These are phyloP conservation scores for Thermochaetoides thermophila DNA, from an alignment of 495 filamentous ascomycete species.

Conservation along the genomic window DNA sequence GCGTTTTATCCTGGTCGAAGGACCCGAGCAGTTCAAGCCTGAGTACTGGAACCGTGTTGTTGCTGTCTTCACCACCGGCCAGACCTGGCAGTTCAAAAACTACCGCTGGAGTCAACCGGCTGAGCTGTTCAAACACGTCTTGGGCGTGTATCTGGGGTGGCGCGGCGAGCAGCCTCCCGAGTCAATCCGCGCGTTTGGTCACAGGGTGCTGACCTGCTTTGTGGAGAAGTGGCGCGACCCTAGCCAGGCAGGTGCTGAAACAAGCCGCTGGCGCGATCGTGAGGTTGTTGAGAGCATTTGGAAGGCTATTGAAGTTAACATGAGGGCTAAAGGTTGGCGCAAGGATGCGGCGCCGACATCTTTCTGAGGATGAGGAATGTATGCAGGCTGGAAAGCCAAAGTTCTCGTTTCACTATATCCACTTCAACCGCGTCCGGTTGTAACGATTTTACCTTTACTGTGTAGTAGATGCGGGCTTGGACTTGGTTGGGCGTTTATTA, in stretches of 20 bases:
- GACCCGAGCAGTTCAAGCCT: conserved; percentile 84
- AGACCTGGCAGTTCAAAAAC: conserved; percentile 95
- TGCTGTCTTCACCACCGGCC: conserved; percentile 93
- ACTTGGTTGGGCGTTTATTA: too few species aligned
- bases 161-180: conserved; percentile 67
- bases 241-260: conserved; percentile 30
- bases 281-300: conserved; percentile 92
- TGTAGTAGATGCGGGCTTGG: too few species aligned
- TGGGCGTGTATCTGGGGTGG: conserved; percentile 86
- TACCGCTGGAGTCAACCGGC: conserved; percentile 89
- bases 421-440: too few species aligned
- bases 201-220: conserved; percentile 55
- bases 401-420: too few species aligned
- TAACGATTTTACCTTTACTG: too few species aligned
- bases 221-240: conserved; percentile 69
- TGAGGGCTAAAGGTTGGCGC: conserved; percentile 74
- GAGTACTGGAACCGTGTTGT: conserved; percentile 96
- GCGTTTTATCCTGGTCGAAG: conserved; percentile 90
- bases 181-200: conserved; percentile 67
- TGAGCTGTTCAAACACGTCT: conserved; percentile 77
- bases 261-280: conserved; percentile 71
- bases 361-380: too few species aligned
- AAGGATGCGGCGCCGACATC: conserved; percentile 43
- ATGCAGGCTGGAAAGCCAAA: too few species aligned
- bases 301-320: conserved; percentile 75